These are phyloP conservation scores for Saussurea involucrata DNA, from an alignment of 129 eudicot species.

Conservation along the genomic window DNA sequence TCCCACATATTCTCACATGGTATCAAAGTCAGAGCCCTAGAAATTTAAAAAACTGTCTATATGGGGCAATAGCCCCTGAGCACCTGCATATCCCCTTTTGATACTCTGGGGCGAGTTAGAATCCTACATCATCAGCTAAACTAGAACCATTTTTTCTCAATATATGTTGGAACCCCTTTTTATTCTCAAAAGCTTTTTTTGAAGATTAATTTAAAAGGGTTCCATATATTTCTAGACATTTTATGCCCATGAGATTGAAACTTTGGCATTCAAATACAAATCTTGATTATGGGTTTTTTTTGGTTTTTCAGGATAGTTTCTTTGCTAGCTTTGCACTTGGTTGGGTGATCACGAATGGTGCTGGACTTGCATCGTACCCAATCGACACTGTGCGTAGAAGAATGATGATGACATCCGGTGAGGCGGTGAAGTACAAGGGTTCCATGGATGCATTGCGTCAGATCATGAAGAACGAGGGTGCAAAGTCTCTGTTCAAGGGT, in stretches of 20 bases:
- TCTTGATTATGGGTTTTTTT: not conserved
- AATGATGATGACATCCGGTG: conserved; percentile 90
- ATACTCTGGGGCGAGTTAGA: no score
- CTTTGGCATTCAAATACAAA: not conserved
- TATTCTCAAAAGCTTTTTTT: not conserved
- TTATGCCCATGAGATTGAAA: not conserved
- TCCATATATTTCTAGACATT: not conserved
- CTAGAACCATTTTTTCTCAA: not conserved
- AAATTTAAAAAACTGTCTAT: no score
- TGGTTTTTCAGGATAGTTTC: conserved; percentile 59
- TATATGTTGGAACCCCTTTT: not conserved
- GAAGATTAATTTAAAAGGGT: not conserved
- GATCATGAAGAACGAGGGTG: conserved; percentile 57
- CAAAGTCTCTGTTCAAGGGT: conserved; percentile 63
- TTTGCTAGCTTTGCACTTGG: conserved; percentile 66
- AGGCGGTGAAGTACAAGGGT: conserved; percentile 67
- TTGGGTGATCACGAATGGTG: conserved; percentile 65
- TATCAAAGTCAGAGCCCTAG: no score
- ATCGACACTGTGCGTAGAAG: conserved; percentile 73
- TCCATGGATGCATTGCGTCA: conserved; percentile 55
- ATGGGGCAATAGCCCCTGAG: no score
- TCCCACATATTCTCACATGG: no score
- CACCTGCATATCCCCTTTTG: no score
- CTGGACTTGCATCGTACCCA: conserved; percentile 73
- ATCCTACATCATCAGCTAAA: no score